Evolutionary conservation across 805 yeast species (phyloP).

Genomic region (Scheffersomyces lignosus): DNA sequence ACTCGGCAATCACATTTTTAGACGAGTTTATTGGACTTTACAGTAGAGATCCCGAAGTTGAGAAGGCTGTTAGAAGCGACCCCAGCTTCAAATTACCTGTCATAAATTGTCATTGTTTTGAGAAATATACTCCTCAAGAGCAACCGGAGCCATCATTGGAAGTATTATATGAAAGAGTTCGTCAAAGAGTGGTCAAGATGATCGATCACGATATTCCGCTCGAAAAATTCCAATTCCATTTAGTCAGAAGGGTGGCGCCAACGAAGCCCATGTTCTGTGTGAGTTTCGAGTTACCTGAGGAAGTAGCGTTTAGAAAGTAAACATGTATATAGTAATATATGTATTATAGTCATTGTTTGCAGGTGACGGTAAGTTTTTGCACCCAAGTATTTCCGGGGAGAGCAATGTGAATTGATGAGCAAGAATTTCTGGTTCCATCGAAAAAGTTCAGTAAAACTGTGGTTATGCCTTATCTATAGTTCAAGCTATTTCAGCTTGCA

Average conservation of each 20-base stretch:
- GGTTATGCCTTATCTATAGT: too few species aligned
- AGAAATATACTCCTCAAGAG: constrained; percentile 76
- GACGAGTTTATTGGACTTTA: constrained; percentile 78
- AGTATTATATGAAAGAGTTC: constrained; percentile 68
- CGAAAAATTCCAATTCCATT: constrained; percentile 60
- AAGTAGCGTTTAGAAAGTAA: constrained; percentile 51
- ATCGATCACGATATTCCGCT: constrained; percentile 50
- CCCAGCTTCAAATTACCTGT: constrained; percentile 63
- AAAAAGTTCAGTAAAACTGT: too few species aligned
- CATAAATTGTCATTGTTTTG: constrained; percentile 90
- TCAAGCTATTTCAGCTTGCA: too few species aligned
- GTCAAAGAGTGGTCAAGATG: constrained; percentile 45
- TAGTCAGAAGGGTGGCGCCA: constrained; percentile 94
- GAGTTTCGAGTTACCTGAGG: constrained; percentile 68
- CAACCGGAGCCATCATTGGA: constrained; percentile 63
- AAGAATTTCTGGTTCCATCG: too few species aligned
- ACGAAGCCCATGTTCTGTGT: constrained; percentile 96
- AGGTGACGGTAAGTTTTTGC: too few species aligned
- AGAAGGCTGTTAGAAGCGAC: constrained; percentile 28
- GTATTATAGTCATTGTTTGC: too few species aligned
- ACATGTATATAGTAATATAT: too few species aligned
- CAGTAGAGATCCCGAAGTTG: constrained; percentile 36
- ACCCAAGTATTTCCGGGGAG: too few species aligned
- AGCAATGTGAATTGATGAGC: too few species aligned
- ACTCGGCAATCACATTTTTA: constrained; percentile 80